These are phyloP conservation scores for Oryza meyeriana DNA, from an alignment of 176 grass and related monocot genomes.

Conservation along the genomic window DNA sequence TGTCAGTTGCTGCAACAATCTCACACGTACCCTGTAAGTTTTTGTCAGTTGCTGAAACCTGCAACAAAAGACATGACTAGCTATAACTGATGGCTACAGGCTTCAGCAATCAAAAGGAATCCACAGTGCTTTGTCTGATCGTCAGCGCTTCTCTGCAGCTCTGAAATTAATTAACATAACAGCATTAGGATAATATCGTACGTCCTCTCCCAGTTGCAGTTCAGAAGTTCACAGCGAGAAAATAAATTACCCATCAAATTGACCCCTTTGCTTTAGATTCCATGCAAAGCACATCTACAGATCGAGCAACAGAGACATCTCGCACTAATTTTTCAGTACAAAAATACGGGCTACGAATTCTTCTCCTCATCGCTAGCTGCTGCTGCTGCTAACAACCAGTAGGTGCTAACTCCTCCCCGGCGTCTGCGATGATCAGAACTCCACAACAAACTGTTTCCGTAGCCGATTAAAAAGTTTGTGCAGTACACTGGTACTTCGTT, in stretches of 20 bases:
- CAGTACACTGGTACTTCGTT: not conserved
- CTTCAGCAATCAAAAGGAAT: not conserved
- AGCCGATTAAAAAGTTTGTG: slow-evolving; percentile 7
- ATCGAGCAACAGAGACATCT: not conserved
- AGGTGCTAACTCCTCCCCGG: not conserved
- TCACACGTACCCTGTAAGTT: no score
- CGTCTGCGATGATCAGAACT: slow-evolving; percentile 17
- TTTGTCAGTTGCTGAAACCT: not conserved
- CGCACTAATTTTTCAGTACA: not conserved
- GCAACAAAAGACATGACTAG: not conserved
- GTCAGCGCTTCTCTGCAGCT: not conserved
- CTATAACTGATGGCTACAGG: no score
- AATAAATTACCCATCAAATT: not conserved
- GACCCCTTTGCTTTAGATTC: not conserved
- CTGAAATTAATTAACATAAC: not conserved
- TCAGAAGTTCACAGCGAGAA: not conserved
- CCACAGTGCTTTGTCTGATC: not conserved
- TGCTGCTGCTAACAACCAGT: slow-evolving; percentile 14
- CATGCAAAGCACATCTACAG: not conserved
- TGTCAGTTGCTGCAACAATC: not conserved
- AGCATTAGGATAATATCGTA: not conserved
- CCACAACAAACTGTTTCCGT: slow-evolving; percentile 9
- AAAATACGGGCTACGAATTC: not conserved
- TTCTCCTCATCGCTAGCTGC: not conserved
- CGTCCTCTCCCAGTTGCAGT: not conserved